Conservation (phyloP, 371 early-diverging fungal genomes). For the Cladochytrium tenue region DNA sequence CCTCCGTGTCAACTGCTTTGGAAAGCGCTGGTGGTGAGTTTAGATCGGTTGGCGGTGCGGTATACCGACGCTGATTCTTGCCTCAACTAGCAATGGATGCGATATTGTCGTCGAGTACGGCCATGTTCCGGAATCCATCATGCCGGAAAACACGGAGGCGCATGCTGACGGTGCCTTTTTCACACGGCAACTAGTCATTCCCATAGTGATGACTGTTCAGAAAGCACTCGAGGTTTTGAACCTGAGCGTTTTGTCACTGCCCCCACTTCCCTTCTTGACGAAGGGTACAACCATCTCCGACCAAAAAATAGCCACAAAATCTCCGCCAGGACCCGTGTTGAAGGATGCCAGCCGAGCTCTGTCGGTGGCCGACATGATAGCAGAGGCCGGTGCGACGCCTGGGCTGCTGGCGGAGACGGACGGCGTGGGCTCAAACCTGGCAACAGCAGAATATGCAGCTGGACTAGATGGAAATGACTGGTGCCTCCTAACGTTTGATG, state of each 20-base stretch:
- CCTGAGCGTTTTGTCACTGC: slow-evolving; percentile 58
- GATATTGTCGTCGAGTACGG: slow-evolving; percentile 76
- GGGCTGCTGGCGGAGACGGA: slow-evolving; percentile 4
- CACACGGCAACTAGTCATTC: slow-evolving; percentile 69
- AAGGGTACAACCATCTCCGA: neutral
- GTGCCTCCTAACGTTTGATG: slow-evolving; percentile 74
- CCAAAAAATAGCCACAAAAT: neutral
- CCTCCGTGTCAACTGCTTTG: too few species aligned
- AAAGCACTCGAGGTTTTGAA: slow-evolving; percentile 65
- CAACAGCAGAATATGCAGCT: slow-evolving; percentile 4
- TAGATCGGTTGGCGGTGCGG: too few species aligned
- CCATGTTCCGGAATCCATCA: slow-evolving; percentile 32
- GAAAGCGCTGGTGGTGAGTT: slow-evolving; percentile 73
- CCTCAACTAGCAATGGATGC: slow-evolving; percentile 61
- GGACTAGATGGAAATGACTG: slow-evolving; percentile 43
- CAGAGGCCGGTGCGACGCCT: slow-evolving; percentile 13
- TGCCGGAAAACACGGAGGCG: slow-evolving; percentile 23
- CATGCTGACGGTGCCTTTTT: slow-evolving; percentile 46
- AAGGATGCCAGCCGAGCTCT: slow-evolving; percentile 26
- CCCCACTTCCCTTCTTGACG: slow-evolving; percentile 7
- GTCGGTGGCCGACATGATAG: slow-evolving; percentile 39
- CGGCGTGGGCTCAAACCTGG: slow-evolving; percentile 2
- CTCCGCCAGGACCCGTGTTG: neutral
- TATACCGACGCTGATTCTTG: too few species aligned
- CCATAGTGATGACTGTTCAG: slow-evolving; percentile 72